Evolutionary conservation across 129 eudicot genomes (phyloP).

Genomic region (Smallanthus sonchifolius): DNA sequence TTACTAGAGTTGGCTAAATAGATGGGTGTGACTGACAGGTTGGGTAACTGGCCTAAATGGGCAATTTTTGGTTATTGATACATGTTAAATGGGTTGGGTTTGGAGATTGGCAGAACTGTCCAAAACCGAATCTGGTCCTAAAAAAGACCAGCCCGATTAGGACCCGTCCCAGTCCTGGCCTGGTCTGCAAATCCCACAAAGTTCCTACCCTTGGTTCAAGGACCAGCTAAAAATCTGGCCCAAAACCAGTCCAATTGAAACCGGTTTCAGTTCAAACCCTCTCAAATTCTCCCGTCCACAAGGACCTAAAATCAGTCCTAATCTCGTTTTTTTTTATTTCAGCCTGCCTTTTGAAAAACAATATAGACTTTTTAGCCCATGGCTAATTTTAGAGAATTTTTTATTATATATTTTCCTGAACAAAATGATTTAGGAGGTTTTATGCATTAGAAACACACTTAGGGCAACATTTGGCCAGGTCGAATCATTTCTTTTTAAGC

Average conservation of each 20-base stretch:
- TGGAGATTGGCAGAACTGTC: neutral
- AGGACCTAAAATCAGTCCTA: neutral
- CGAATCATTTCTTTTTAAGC: neutral
- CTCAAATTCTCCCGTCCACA: neutral
- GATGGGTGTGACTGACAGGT: neutral
- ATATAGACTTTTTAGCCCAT: neutral
- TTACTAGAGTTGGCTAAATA: neutral
- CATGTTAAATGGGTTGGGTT: neutral
- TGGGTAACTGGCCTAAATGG: neutral
- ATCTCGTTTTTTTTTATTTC: neutral
- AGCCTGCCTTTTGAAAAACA: neutral
- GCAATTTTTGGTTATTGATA: neutral
- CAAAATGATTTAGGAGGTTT: neutral
- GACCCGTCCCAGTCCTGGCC: neutral
- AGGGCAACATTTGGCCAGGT: neutral
- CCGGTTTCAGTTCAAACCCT: neutral
- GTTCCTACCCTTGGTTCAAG: neutral
- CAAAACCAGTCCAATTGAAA: neutral
- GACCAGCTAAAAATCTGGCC: neutral
- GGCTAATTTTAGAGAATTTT: neutral
- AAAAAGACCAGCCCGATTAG: neutral
- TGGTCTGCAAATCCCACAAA: neutral
- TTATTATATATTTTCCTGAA: neutral
- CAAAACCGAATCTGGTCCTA: neutral
- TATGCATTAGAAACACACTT: neutral